Conservation (phyloP, 2,329 filamentous ascomycete species). For the Pseudogymnoascus sp. region DNA sequence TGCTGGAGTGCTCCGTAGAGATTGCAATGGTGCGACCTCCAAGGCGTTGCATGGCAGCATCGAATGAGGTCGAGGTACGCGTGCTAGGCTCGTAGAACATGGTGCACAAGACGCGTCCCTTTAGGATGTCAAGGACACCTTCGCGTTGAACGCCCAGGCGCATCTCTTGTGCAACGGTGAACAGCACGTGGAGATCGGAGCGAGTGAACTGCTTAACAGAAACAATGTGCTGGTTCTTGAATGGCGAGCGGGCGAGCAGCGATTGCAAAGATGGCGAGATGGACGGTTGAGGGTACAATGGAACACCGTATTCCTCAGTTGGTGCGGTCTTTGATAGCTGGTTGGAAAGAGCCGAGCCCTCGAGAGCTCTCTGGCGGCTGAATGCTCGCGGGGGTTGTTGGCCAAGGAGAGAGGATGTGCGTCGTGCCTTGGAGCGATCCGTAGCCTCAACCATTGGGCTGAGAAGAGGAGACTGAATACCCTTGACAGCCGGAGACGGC, state of each 20-base stretch:
- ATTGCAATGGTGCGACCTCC: slow-evolving; percentile 80
- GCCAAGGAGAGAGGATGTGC: slow-evolving; percentile 30
- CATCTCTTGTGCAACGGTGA: slow-evolving; percentile 98
- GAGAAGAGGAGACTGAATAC: slow-evolving; percentile 25
- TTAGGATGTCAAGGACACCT: slow-evolving; percentile 79
- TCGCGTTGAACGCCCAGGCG: slow-evolving; percentile 87
- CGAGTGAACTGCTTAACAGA: slow-evolving; percentile 88
- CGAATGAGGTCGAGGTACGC: slow-evolving; percentile 89
- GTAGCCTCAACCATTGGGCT: slow-evolving; percentile 30
- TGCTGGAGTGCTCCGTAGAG: slow-evolving; percentile 75
- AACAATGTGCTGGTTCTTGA: slow-evolving; percentile 83
- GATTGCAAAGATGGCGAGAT: slow-evolving; percentile 57
- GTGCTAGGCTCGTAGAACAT: slow-evolving; percentile 99
- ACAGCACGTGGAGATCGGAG: slow-evolving; percentile 82
- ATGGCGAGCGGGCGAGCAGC: slow-evolving; percentile 70
- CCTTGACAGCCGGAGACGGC: slow-evolving; percentile 51
- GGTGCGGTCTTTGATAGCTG: slow-evolving; percentile 26
- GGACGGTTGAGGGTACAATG: slow-evolving; percentile 41
- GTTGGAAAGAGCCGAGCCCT: slow-evolving; percentile 28
- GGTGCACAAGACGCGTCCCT: slow-evolving; percentile 77
- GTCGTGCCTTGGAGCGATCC: slow-evolving; percentile 18
- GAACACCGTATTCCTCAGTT: slow-evolving; percentile 39
- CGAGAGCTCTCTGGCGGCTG: slow-evolving; percentile 29
- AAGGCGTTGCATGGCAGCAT: slow-evolving; percentile 96
- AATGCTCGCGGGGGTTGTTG: slow-evolving; percentile 27